Base-by-base conservation (phyloP, 495 filamentous ascomycete species). In the Darksidea phi region DNA sequence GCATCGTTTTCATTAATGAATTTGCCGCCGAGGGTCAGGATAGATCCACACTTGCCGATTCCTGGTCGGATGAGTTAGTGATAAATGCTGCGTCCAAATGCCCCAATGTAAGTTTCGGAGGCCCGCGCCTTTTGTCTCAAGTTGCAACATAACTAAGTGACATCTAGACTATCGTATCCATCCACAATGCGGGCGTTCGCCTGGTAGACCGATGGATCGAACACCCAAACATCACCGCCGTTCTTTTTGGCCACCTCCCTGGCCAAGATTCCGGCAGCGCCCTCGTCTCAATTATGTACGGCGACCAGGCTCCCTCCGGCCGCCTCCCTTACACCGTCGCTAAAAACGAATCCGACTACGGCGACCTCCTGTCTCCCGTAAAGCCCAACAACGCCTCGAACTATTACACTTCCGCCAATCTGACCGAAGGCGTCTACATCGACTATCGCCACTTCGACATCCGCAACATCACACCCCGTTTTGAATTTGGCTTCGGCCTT, bases 1-100 rank as follows among this genome's bases (percentile, higher is more conserved):
- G 80, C 47, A 46, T 88, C 8, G 81, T 84, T 0, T 86, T 86
- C 61, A 75, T 80, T 15, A 84, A 84, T 54, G 78, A 79, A 1
- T 75, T 73, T 55, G 74, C 80, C 37, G 74, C 80, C 1, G 86
- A 89, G 51, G 78, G 75, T 18, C 24, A 13, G 47, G 72, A 80
- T 55, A 67, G 79, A 12, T 73, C 73, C 41, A 76, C 71, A 49
- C 65, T 78, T 12, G 70, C 77, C 6, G 80, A 79, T 74, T 75
- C 76, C 59, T 75, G 65, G 41, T 57, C 58, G 13, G 67, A 53
- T 8, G 57, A 61, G 11, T 42, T 73, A 0, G 64, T 72, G 0
- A 54, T 67, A 42, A 58, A 55, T 21, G 67, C 70, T 7, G 69
- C 69, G 12, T 21, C 52, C 2, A 57, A 51, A 11, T 72, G 70